Percentiles rank a stretch among this genome's conserved stretches.
Conservation (phyloP, 768 basidiomycete genomes). For the Gautieria morchelliformis region DNA sequence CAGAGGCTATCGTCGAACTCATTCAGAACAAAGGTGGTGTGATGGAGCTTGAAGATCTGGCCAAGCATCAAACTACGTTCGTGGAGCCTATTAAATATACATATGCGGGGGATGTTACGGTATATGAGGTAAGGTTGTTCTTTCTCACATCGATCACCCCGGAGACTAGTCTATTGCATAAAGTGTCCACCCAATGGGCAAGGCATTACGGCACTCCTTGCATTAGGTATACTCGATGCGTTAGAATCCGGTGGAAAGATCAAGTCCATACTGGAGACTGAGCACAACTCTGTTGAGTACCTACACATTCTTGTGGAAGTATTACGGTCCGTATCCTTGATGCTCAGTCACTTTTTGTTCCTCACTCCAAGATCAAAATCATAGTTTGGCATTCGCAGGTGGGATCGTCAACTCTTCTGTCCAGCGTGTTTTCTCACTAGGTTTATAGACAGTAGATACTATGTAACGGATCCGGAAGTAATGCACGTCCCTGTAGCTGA, state of each 20-base stretch:
- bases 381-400: constrained; percentile 61
- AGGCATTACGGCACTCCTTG: constrained; percentile 88
- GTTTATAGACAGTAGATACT: constrained; percentile 68
- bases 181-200: constrained; percentile 97
- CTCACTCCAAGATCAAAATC: neutral
- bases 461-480: constrained; percentile 85
- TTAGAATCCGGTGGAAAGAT: constrained; percentile 68
- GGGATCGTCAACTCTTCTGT: constrained; percentile 10
- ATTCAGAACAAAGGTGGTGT: constrained; percentile 81
- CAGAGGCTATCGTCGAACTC: constrained; percentile 81
- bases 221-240: constrained; percentile 85
- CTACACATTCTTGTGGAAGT: constrained; percentile 82
- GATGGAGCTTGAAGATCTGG: constrained; percentile 91
- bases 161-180: constrained; percentile 1
- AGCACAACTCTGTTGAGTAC: constrained; percentile 87
- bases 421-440: neutral
- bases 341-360: neutral
- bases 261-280: constrained; percentile 63
- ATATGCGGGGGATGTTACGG: constrained; percentile 73
- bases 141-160: neutral
- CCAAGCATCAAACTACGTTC: constrained; percentile 65
- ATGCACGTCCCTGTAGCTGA: constrained; percentile 69
- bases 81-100: constrained; percentile 91
- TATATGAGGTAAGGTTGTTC: constrained; percentile 64
- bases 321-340: constrained; percentile 45